Conservation (phyloP, 116 monocot genomes). For the Trichopus zeylanicus region DNA sequence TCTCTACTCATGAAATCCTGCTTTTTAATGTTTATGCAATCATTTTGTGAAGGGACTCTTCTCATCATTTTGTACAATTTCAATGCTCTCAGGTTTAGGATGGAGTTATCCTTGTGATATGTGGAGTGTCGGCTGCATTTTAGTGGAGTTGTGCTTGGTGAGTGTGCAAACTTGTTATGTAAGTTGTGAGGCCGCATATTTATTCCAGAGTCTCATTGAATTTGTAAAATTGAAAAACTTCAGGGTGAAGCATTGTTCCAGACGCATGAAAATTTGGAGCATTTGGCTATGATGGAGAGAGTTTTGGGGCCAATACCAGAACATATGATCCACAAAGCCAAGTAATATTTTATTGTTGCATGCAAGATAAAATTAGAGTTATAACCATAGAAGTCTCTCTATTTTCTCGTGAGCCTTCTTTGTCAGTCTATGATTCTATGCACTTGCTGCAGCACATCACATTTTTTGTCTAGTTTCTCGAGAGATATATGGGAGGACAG, state of each 20-base stretch:
- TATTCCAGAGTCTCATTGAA: background rate
- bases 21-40: too few species aligned
- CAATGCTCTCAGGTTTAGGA: conserved; percentile 59
- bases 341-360: conserved; percentile 31
- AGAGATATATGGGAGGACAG: too few species aligned
- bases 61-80: background rate
- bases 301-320: conserved; percentile 79
- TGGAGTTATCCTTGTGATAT: conserved; percentile 94
- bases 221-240: background rate
- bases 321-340: conserved; percentile 60
- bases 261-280: conserved; percentile 94
- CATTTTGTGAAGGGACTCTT: too few species aligned
- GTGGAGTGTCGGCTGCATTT: conserved; percentile 91
- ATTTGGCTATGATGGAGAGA: conserved; percentile 96
- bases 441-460: too few species aligned
- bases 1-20: too few species aligned
- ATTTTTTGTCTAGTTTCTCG: too few species aligned
- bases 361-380: background rate
- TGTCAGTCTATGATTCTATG: too few species aligned
- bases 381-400: background rate
- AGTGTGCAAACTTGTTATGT: background rate
- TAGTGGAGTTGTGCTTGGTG: conserved; percentile 76
- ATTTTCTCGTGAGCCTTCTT: background rate
- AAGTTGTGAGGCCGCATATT: background rate
- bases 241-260: conserved; percentile 91